Base-by-base conservation (phyloP, 495 filamentous ascomycete species). In the Aspergillus ostianus region DNA sequence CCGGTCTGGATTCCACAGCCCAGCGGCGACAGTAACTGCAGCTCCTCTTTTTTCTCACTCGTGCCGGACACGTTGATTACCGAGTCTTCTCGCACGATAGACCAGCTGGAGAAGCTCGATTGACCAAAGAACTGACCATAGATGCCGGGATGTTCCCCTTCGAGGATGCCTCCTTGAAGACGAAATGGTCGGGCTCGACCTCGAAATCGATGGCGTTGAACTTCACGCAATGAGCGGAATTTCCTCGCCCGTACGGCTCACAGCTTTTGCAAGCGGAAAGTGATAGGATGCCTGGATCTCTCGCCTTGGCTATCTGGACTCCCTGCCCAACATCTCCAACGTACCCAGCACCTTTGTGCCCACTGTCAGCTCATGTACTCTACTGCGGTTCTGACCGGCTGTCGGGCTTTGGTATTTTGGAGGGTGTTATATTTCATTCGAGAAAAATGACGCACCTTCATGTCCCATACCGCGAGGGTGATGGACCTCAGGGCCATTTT, bases 1-100 rank as follows among this genome's bases (percentile, higher is more conserved):
- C 75, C 77, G 7, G 77, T 79, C 61, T 78, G 76, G 60, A 79
- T 67, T 1, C 75, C 77, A 60, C 76, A 79, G 1, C 76, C 74
- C 13, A 80, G 58, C 29, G 76, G 73, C 9, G 77, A 65, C 17
- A 70, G 65, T 2, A 79, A 36, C 27, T 59, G 62, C 9, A 80
- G 58, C n/a, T 79, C 68, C 0, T 73, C 68, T 0, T 48, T 56
- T 0, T 15, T 61, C 9, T 64, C n/a, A 9, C 67, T 56, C 44
- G 61, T 15, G 3, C 44, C 20, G 0, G 62, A 19, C 0, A 75
- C 73, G 48, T 66, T 71, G 20, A 79, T 66, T 1, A 70, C 58
- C 5, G 51, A 58, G 10, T 49, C 36, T 32, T 62, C 63, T 13
- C 36, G 60, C 6, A 64, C 72, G 15, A 77, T 66, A 2, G 73